phyloP scores from a whole-genome alignment of 2,329 filamentous ascomycete genomes.

The Akanthomyces lecanii region DNA sequence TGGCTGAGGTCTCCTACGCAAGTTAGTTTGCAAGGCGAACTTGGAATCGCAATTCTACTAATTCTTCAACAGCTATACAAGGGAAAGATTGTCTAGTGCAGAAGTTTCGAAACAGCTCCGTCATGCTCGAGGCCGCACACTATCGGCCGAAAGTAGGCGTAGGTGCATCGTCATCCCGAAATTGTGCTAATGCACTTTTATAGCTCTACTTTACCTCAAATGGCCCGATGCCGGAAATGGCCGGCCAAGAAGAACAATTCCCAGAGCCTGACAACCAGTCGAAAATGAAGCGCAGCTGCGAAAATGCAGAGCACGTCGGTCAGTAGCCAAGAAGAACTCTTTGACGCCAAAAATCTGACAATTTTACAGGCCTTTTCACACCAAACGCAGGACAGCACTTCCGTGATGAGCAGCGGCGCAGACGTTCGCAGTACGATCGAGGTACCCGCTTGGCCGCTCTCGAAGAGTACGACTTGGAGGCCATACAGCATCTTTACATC shows the following conservation, averaged over 20 bases:
- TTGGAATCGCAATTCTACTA: conserved; percentile 19
- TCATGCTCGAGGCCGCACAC: conserved; percentile 80
- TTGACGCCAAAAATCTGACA: not conserved
- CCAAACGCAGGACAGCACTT: conserved; percentile 71
- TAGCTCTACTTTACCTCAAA: conserved; percentile 52
- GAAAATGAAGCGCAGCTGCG: conserved; percentile 82
- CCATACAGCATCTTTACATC: conserved; percentile 37
- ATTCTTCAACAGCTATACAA: conserved; percentile 65
- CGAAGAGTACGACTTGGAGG: conserved; percentile 56
- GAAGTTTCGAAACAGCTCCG: conserved; percentile 94
- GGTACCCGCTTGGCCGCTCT: conserved; percentile 69
- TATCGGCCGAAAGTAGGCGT: conserved; percentile 74
- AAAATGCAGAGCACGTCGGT: conserved; percentile 83
- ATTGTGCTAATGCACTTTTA: not conserved
- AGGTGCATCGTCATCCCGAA: not conserved
- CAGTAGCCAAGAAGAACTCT: conserved; percentile 32
- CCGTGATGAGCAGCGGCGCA: conserved; percentile 70
- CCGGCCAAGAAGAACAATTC: conserved; percentile 71
- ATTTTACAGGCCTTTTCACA: conserved; percentile 65
- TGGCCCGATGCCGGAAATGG: conserved; percentile 44
- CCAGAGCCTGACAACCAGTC: conserved; percentile 77
- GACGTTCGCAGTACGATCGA: conserved; percentile 75
- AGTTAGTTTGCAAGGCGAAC: conserved; percentile 52
- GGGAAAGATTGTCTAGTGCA: conserved; percentile 86
- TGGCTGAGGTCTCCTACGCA: conserved; percentile 91